Percentiles rank a stretch among this genome's conserved stretches.
phyloP scores from a whole-genome alignment of 495 filamentous ascomycete genomes.

The Neurospora sp. region DNA sequence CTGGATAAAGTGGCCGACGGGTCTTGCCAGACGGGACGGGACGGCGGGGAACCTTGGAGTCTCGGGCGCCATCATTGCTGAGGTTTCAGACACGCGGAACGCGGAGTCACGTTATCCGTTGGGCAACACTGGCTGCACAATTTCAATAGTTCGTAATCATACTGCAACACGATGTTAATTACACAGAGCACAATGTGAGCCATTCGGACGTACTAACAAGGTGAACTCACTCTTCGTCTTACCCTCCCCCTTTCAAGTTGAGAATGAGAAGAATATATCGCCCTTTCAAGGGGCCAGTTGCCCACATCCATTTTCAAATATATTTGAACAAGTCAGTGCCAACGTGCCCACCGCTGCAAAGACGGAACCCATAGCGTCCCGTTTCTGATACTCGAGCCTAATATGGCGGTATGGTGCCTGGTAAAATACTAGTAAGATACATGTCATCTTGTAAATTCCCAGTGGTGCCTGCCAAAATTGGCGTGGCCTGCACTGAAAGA shows the following conservation, averaged over 20 bases:
- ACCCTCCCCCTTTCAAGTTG: not conserved
- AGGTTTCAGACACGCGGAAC: conserved; percentile 1
- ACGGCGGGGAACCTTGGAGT: not conserved
- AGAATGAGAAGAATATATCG: not conserved
- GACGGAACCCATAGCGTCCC: not conserved
- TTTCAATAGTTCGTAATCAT: not conserved
- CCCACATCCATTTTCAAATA: not conserved
- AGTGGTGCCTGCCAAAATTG: not conserved
- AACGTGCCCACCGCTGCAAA: not conserved
- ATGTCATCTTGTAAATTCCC: not conserved
- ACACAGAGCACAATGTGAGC: not conserved
- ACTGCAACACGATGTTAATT: not conserved
- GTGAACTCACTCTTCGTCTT: not conserved
- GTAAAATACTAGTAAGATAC: not conserved
- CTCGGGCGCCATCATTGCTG: not conserved
- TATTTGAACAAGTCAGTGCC: not conserved
- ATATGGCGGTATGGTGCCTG: not conserved
- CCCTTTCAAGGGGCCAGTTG: not conserved
- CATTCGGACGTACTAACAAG: not conserved
- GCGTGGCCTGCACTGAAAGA: not conserved
- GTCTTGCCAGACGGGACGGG: not conserved
- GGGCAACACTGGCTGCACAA: not conserved
- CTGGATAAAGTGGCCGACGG: not conserved
- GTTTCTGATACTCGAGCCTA: not conserved
- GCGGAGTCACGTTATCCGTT: not conserved